phyloP scores from a whole-genome alignment of 2,329 filamentous ascomycete genomes.

The Fusarium domesticum region DNA sequence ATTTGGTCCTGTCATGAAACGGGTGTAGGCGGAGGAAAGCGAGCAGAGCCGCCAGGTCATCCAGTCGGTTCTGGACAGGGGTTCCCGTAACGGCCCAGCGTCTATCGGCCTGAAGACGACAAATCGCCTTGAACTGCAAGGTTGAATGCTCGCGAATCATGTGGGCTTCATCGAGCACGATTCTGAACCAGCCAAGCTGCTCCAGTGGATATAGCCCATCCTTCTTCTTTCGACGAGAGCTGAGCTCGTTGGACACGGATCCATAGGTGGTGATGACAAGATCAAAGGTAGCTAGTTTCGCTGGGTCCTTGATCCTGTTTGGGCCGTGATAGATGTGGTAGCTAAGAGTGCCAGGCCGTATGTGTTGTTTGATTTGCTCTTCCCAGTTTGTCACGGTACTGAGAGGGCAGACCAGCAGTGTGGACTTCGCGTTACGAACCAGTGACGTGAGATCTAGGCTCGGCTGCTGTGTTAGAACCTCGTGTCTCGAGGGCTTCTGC shows the following conservation, averaged over 20 bases:
- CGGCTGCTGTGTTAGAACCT: conserved; percentile 35
- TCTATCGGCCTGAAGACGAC: conserved; percentile 71
- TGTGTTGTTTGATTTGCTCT: conserved; percentile 81
- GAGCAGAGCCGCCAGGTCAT: conserved; percentile 83
- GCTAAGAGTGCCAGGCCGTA: conserved; percentile 60
- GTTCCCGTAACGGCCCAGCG: conserved; percentile 98
- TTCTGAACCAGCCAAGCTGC: conserved; percentile 85
- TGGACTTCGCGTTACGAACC: conserved; percentile 70
- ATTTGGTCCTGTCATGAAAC: conserved; percentile 75
- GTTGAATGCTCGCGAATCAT: conserved; percentile 85
- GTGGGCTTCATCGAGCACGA: conserved; percentile 93
- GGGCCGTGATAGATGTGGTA: conserved; percentile 87
- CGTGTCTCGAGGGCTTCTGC: conserved; percentile 36
- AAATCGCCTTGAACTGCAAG: conserved; percentile 80
- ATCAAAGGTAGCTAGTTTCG: conserved; percentile 70
- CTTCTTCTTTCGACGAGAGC: conserved; percentile 59
- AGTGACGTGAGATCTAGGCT: conserved; percentile 50
- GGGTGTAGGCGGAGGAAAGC: conserved; percentile 82
- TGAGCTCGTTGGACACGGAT: conserved; percentile 77
- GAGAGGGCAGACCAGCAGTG: conserved; percentile 82
- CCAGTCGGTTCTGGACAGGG: conserved; percentile 88
- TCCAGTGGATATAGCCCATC: conserved; percentile 63
- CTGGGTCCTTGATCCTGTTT: conserved; percentile 66
- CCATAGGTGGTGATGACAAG: conserved; percentile 92
- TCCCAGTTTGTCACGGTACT: conserved; percentile 95